phyloP scores from a whole-genome alignment of 78 protist species.

The Dictyostelium capitatum region DNA sequence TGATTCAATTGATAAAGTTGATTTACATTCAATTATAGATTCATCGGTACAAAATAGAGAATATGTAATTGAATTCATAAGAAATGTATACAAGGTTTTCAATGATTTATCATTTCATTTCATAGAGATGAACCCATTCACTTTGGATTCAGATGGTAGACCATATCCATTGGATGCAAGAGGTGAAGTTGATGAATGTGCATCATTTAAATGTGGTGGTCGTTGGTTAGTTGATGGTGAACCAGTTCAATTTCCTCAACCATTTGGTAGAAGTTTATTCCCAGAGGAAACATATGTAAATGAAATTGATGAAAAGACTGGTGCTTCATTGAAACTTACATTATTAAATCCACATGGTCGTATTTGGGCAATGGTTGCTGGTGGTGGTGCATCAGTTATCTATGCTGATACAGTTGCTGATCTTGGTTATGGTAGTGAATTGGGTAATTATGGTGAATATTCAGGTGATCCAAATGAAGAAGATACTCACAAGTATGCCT shows the following conservation, averaged over 20 bases:
- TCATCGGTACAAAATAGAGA: conserved; percentile 21
- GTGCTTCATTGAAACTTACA: conserved; percentile 96
- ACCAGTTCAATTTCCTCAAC: conserved; percentile 89
- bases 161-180: conserved; percentile 88
- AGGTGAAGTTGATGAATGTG: conserved; percentile 89
- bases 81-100: conserved; percentile 66
- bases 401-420: conserved; percentile 95
- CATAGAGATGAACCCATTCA: conserved; percentile 92
- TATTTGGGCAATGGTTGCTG: conserved; percentile 98
- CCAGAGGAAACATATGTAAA: conserved; percentile 90
- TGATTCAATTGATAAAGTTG: conserved; percentile 15
- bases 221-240: conserved; percentile 82
- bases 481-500: conserved; percentile 78
- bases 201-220: conserved; percentile 78
- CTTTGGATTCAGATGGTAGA: conserved; percentile 63
- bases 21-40: conserved; percentile 38
- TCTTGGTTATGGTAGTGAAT: conserved; percentile 85
- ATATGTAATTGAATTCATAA: conserved; percentile 54
- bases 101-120: conserved; percentile 83
- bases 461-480: conserved; percentile 93
- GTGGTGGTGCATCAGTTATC: conserved; percentile 98
- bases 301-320: conserved; percentile 93
- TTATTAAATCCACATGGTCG: conserved; percentile 93
- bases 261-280: conserved; percentile 83
- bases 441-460: conserved; percentile 96